A percentile compares a stretch with the other conserved stretches of the same genome.
Conservation (phyloP, 306 rosid species). For the Trifolium subterraneum region DNA sequence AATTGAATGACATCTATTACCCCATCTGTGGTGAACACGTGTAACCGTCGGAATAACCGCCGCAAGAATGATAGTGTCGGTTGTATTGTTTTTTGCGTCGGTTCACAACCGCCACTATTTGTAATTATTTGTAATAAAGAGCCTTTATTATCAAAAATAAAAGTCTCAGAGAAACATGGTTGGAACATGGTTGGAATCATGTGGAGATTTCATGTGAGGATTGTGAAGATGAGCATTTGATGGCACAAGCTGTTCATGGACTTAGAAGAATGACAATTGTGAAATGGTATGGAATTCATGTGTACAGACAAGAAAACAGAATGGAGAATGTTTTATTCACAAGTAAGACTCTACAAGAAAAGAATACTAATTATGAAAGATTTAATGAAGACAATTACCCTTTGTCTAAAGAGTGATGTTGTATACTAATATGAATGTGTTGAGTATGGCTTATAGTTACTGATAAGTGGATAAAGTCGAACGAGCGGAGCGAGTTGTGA, state of each 20-base stretch:
- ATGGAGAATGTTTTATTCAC: not conserved
- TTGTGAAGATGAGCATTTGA: constrained; percentile 6
- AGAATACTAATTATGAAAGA: not conserved
- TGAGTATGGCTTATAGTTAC: too few relatives aligned
- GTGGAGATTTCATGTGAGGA: constrained; percentile 6
- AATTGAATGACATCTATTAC: too few relatives aligned
- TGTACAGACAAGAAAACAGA: constrained; percentile 8
- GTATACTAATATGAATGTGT: not conserved
- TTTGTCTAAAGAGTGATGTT: not conserved
- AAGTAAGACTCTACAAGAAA: not conserved
- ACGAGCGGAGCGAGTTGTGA: too few relatives aligned
- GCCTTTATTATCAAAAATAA: not conserved
- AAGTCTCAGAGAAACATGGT: not conserved
- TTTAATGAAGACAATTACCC: not conserved
- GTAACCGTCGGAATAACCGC: too few relatives aligned
- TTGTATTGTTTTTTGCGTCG: too few relatives aligned
- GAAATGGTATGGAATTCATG: constrained; percentile 11
- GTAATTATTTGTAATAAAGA: too few relatives aligned
- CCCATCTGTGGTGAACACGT: too few relatives aligned
- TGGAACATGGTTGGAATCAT: constrained; percentile 12
- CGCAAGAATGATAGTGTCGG: too few relatives aligned
- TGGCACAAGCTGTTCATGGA: constrained; percentile 14
- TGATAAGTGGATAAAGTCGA: too few relatives aligned
- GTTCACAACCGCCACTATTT: too few relatives aligned
- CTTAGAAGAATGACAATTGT: not conserved